phyloP scores from a whole-genome alignment of 805 yeast genomes.

The Yamadazyma kitorensis region DNA sequence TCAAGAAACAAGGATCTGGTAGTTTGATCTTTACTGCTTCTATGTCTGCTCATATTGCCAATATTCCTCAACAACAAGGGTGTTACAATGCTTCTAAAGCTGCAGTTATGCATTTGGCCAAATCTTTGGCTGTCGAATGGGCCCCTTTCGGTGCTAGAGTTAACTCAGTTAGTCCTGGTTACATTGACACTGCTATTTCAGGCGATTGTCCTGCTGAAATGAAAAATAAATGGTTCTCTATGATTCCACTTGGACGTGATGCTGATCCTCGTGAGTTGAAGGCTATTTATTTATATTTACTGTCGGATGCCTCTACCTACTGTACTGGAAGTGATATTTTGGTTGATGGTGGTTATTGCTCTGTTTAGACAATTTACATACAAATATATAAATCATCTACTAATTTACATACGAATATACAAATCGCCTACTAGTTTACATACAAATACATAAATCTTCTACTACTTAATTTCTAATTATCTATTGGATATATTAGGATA shows the following conservation, averaged over 20 bases:
- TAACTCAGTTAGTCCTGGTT: conserved; percentile 83
- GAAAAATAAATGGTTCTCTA: conserved; percentile 37
- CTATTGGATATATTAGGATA: too few relatives aligned
- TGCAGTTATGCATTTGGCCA: conserved; percentile 69
- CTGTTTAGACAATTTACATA: conserved; percentile 18
- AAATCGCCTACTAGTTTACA: too few relatives aligned
- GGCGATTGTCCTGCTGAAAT: conserved; percentile 35
- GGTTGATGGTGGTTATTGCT: conserved; percentile 77
- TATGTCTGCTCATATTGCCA: conserved; percentile 84
- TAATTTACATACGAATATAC: too few relatives aligned
- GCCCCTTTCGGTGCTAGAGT: conserved; percentile 75
- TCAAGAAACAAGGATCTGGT: conserved; percentile 70
- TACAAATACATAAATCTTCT: too few relatives aligned
- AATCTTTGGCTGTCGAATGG: conserved; percentile 87
- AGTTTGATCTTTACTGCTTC: conserved; percentile 83
- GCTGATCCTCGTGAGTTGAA: conserved; percentile 70
- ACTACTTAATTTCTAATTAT: too few relatives aligned
- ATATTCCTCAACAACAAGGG: conserved; percentile 83
- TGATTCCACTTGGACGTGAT: conserved; percentile 70
- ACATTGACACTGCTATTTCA: conserved; percentile 66
- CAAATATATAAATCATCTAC: too few relatives aligned
- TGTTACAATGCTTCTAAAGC: conserved; percentile 87
- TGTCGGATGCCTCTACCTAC: conserved; percentile 75
- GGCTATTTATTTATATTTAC: conserved; percentile 79
- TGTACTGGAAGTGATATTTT: conserved; percentile 77